Base-by-base conservation (phyloP, 352 stramenopile species). In the Thraustochytrium striatum region DNA sequence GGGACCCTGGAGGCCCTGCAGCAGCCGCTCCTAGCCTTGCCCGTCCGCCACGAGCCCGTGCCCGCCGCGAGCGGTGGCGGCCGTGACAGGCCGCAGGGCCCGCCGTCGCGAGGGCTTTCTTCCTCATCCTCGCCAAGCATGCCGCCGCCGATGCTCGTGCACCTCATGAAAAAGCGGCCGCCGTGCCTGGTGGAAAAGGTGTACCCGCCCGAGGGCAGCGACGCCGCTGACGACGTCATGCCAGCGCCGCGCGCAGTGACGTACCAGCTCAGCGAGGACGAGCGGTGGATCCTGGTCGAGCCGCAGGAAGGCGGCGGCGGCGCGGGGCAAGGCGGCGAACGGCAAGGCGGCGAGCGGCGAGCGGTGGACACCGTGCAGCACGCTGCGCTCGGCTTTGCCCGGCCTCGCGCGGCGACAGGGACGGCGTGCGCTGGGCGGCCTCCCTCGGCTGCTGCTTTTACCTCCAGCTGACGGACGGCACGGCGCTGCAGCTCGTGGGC, bases 231-330 rank as follows among this genome's bases (percentile, higher is more conserved):
- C 3, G 30, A 11, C 19, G 21, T n/a, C 11, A 47, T 70, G 59
- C 33, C 59, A 25, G n/a, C n/a, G n/a, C 59, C 59, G 19, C 59
- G 59, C 21, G 36, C 59, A 8, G 50, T 33, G 35, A 32, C 41
- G 3, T 70, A 70, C 35, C 35, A 70, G 41, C 11, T 70, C 16
- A 70, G 59, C 41, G 21, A 52, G 0, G 59, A 70, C 41, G 59
- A 70, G 28, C 11, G 35, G 2, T 52, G 41, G 2, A 70, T 70
- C 41, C 28, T 11, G 0, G 53, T 33, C 53, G 59, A 70, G n/a
- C n/a, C n/a, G n/a, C n/a, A n/a, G n/a, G n/a, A n/a, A n/a, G n/a
- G n/a, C n/a, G n/a, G n/a, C n/a, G n/a, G n/a, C n/a, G n/a, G n/a
- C n/a, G n/a, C n/a, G n/a, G n/a, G n/a, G n/a, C n/a, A n/a, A n/a